A percentile compares a stretch with the other conserved stretches of the same genome.
Conservation (phyloP, 2,329 filamentous ascomycete genomes). For the Coniella vitis region DNA sequence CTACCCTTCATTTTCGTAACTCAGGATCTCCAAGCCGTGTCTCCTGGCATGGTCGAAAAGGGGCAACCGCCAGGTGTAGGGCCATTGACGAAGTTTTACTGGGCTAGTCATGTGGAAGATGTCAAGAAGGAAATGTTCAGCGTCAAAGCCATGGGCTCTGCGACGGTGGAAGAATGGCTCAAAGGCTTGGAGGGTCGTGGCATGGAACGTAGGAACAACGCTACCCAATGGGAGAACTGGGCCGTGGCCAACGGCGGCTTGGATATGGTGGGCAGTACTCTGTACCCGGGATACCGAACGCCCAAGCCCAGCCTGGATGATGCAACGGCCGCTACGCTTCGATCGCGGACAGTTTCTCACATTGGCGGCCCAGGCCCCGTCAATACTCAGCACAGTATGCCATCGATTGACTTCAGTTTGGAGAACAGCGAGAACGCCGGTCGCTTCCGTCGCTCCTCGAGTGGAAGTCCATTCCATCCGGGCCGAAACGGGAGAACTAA, state of each 20-base stretch:
- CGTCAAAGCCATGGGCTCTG: constrained; percentile 59
- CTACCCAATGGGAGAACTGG: constrained; percentile 71
- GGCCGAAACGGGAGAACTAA: constrained; percentile 45
- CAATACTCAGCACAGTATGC: constrained; percentile 1
- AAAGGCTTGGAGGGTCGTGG: constrained; percentile 65
- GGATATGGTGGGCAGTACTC: constrained; percentile 29
- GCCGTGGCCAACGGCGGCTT: constrained; percentile 39
- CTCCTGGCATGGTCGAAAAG: constrained; percentile 47
- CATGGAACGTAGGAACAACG: constrained; percentile 51
- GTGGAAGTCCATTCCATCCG: constrained; percentile 4
- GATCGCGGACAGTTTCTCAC: neutral
- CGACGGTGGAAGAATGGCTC: constrained; percentile 68
- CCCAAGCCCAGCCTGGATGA: neutral
- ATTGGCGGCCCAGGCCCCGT: constrained; percentile 9
- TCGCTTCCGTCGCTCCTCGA: constrained; percentile 15
- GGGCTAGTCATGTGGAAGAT: constrained; percentile 52
- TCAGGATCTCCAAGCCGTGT: constrained; percentile 51
- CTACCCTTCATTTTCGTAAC: constrained; percentile 64
- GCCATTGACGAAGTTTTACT: constrained; percentile 60
- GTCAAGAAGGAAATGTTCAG: constrained; percentile 57
- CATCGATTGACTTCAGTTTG: constrained; percentile 11
- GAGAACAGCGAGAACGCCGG: constrained; percentile 12
- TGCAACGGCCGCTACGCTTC: neutral
- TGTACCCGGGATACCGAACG: constrained; percentile 19
- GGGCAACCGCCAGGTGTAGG: constrained; percentile 38